These are phyloP conservation scores for Begonia loranthoides DNA, from an alignment of 306 rosid species.

Conservation along the genomic window DNA sequence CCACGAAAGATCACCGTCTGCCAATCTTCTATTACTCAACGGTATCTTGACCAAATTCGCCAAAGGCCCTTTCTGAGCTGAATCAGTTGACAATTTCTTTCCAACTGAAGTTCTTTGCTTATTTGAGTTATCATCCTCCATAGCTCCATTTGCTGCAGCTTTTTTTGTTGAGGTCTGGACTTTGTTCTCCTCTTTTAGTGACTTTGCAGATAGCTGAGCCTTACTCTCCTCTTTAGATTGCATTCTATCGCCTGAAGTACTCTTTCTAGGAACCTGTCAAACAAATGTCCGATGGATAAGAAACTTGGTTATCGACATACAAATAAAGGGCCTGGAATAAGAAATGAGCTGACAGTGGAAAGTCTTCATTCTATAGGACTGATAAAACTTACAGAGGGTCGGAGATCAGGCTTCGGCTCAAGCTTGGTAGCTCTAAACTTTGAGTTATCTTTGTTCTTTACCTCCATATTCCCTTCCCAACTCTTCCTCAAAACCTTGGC, in stretches of 20 bases:
- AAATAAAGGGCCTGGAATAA: too few relatives aligned
- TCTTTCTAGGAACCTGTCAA: conserved; percentile 70
- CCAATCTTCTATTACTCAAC: conserved; percentile 44
- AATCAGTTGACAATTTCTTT: conserved; percentile 53
- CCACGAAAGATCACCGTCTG: conserved; percentile 73
- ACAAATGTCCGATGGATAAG: neutral
- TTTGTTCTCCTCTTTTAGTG: conserved; percentile 50
- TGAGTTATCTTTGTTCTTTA: conserved; percentile 48
- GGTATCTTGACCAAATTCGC: conserved; percentile 69
- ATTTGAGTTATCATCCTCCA: conserved; percentile 39
- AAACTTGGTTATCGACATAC: too few relatives aligned
- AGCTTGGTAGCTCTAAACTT: conserved; percentile 39
- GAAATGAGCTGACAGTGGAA: too few relatives aligned
- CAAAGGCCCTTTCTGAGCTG: conserved; percentile 35
- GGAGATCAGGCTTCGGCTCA: conserved; percentile 57
- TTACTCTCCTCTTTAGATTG: conserved; percentile 49
- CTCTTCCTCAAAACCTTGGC: conserved; percentile 91
- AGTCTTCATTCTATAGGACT: too few relatives aligned
- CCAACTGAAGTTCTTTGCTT: conserved; percentile 41
- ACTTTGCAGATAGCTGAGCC: conserved; percentile 29
- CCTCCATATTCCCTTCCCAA: conserved; percentile 95
- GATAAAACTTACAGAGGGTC: conserved; percentile 45
- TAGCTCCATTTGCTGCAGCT: conserved; percentile 35
- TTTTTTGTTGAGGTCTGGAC: conserved; percentile 40
- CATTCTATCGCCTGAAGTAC: conserved; percentile 63